Base-by-base conservation (phyloP, 2,329 filamentous ascomycete species). In the Colletotrichum brevisporum region DNA sequence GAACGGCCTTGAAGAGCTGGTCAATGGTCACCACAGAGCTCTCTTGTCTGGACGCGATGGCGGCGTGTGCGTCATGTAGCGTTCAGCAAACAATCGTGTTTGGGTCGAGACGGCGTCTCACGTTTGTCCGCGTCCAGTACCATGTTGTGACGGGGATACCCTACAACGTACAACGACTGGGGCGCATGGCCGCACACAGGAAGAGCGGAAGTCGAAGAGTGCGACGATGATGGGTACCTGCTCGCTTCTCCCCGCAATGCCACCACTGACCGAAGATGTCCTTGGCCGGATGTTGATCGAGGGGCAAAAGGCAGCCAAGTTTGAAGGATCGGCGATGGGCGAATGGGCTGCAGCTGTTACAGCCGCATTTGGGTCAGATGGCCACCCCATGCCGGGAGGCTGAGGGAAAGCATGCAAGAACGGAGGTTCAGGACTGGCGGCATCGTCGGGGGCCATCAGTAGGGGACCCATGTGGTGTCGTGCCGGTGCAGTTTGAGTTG, bases 341-440 rank as follows among this genome's bases (percentile, higher is more conserved):
- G 55, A 70, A 71, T 62, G 56, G 61, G 61, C 36, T 55, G 43
- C 50, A 56, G 45, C 55, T 66, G 61, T 61, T 31, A 55, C 56
- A 70, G 69, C 61, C 69, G 61, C 69, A 70, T 59, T 39, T 36
- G 53, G 67, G 53, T 66, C 62, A 50, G 62, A 66, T 67, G 69
- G n/a, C 57, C 56, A 66, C 55, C 54, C 18, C 67, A 61, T 61
- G 63, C 50, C 39, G 31, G 43, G 51, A 67, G 55, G 51, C 55
- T 67, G 36, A 67, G 67, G 55, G 50, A 66, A 66, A 65, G 67
- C 62, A 67, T 69, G 39, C 55, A 36, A 52, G 31, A 60, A 27
- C 31, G 48, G 54, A 66, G 50, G 62, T 61, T 55, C 51, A 41
- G 36, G 26, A 61, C 56, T 47, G 45, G 36, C 62, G 63, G 62